Evolutionary conservation across 2,329 filamentous ascomycete species (phyloP), one percentile per base, ranked within the genome.

Genomic region (Lasiodiplodia gonubiensis): DNA sequence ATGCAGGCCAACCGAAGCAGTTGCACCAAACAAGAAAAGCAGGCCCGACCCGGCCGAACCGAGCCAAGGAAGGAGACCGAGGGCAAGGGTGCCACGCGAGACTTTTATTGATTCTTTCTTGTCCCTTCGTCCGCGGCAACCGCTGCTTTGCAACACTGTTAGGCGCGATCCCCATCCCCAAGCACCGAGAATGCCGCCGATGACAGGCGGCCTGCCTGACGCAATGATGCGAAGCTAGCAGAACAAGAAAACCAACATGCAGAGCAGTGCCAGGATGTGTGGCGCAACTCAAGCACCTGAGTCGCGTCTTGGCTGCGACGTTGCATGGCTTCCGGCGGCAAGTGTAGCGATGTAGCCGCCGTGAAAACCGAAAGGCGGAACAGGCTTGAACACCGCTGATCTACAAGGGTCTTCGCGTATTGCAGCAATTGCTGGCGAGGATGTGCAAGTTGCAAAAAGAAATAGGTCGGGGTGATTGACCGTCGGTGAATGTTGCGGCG

Each of bases 11-110:
- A 23, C 37, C 37, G 11, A 16, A 37, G 14, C 12, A 37, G 18
- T n/a, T 55, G 33, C 53, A 2, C 54, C 54, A 42, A 25, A 59
- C 14, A 25, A 49, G 39, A 33, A 63, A 51, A 63, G 59, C 59
- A 63, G 42, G 59, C 30, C 59, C 59, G 59, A 63, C 59, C 59
- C 59, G 59, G 42, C 59, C 59, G 46, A 63, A 52, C 59, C 59
- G 30, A 35, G 59, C 42, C 59, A 63, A 35, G 42, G 7, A 37
- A 33, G 51, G 30, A 51, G 51, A 33, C 51, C 51, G 16, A 30
- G 8, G 16, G 51, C 59, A 35, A 63, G 59, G 59, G 59, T 61
- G 59, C 59, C 27, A 51, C 59, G 59, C 59, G 42, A 63, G 33
- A n/a, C 57, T 10, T 12, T 10, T 30, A 11, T 46, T 25, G 8